Evolutionary conservation across 2,329 filamentous ascomycete genomes (phyloP).

Genomic region (Diaporthe sp.): DNA sequence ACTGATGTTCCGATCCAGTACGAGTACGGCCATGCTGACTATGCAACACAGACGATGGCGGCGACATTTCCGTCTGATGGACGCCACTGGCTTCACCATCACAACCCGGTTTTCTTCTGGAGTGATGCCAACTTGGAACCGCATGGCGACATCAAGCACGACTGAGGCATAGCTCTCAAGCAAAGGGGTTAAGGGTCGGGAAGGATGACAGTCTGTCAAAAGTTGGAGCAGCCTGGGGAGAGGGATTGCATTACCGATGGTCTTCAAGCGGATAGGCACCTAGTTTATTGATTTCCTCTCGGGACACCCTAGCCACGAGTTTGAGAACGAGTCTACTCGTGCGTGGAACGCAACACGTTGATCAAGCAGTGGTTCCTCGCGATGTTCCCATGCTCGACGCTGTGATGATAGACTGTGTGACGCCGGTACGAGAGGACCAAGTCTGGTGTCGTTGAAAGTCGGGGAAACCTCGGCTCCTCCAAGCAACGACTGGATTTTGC

Average conservation of each 20-base stretch:
- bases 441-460: not conserved
- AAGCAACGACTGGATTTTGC: not conserved
- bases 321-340: not conserved
- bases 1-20: conserved; percentile 22
- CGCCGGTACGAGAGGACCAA: not conserved
- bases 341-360: not conserved
- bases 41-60: conserved; percentile 33
- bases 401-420: not conserved
- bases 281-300: not conserved
- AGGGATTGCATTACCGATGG: not conserved
- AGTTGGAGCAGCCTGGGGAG: too few relatives aligned
- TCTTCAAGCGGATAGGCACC: not conserved
- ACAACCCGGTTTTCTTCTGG: conserved; percentile 36
- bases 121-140: conserved; percentile 24
- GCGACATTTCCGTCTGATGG: conserved; percentile 18
- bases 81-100: conserved; percentile 38
- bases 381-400: not conserved
- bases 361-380: not conserved
- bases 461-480: conserved; percentile 1
- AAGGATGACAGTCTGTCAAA: not conserved
- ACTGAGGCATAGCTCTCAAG: not conserved
- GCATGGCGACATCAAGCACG: not conserved
- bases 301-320: not conserved
- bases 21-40: conserved; percentile 38
- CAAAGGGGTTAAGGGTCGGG: not conserved